phyloP scores from a whole-genome alignment of 2,329 filamentous ascomycete species.

The Reticulascus tulasneorum region DNA sequence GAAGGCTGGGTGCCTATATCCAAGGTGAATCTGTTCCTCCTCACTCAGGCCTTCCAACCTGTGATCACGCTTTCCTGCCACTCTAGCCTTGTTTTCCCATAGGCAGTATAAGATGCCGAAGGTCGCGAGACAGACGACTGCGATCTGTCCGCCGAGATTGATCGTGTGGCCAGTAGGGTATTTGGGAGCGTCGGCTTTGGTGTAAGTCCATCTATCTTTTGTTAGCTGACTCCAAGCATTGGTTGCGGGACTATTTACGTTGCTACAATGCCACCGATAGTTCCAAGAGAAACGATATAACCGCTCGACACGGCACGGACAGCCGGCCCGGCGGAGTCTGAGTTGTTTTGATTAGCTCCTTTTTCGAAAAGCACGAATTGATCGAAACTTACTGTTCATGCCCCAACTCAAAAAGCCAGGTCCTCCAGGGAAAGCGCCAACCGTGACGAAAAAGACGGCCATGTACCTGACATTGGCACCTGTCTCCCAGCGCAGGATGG shows the following conservation, averaged over 20 bases:
- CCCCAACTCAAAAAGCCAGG: constrained; percentile 56
- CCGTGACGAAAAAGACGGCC: constrained; percentile 51
- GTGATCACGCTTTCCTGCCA: constrained; percentile 24
- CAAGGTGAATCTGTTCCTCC: constrained; percentile 42
- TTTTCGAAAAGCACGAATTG: not conserved
- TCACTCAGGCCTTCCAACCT: constrained; percentile 45
- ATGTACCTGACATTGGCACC: constrained; percentile 42
- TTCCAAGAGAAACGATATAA: constrained; percentile 53
- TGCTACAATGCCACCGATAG: constrained; percentile 52
- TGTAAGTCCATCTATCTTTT: constrained; percentile 46
- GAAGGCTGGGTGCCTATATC: constrained; percentile 52
- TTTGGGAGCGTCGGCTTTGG: constrained; percentile 38
- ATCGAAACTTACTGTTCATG: constrained; percentile 42
- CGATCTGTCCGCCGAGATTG: constrained; percentile 49
- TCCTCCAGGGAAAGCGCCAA: constrained; percentile 55
- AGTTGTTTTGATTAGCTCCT: constrained; percentile 8
- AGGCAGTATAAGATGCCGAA: constrained; percentile 49
- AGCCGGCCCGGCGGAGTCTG: constrained; percentile 50
- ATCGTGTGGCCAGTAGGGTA: constrained; percentile 51
- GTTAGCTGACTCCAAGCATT: constrained; percentile 7
- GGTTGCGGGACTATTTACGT: constrained; percentile 33
- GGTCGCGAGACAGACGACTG: constrained; percentile 37
- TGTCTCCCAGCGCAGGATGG: constrained; percentile 43
- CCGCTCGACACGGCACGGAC: constrained; percentile 52
- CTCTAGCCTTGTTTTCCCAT: constrained; percentile 48